Base-by-base conservation (phyloP, 148 eudicot species). In the Rhododendron ferrugineum region DNA sequence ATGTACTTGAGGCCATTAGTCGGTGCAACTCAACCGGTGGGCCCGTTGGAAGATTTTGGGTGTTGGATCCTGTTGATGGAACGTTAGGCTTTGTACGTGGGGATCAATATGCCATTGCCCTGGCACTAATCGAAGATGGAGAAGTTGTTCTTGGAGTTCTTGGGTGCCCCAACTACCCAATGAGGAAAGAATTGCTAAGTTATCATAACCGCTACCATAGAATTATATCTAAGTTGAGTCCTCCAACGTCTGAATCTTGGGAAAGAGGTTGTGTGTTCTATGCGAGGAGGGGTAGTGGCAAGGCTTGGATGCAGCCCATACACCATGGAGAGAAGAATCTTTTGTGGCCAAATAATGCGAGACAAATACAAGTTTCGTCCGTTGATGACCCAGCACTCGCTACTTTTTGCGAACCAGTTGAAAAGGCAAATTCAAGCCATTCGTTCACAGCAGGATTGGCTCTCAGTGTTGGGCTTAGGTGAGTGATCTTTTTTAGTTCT, bases 361-460 rank as follows among this genome's bases (percentile, higher is more conserved):
- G 91, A 66, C 78, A 81, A 84, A 84, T 90, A 26, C 83, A 85
- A 74, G 92, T 90, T n/a, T 90, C 92, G 2, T 34, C 86, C 18
- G 76, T 90, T 54, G 92, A 90, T 78, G 72, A 90, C 37, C 92
- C 92, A n/a, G 91, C 86, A 78, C 68, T 89, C 72, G 92, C 92
- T 42, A 90, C 92, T 54, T 87, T 90, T 82, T 90, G 92, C 75
- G 92, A 90, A 82, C 92, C 92, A 14, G 92, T 90, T 66, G 92
- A 90, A 86, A 90, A 87, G 86, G 85, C 91, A 32, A 90, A 90
- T 85, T 84, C 91, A 66, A 90, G 92, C 85, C 92, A 90, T 77
- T 87, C 90, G 26, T 90, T 89, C 88, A 86, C 92, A 66, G 91
- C 87, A 52, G 92, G 91, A 77, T 75, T 90, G 76, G 92, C 92